phyloP scores from a whole-genome alignment of 192 early-diverging fungal genomes.

The Haplosporangium gracile region DNA sequence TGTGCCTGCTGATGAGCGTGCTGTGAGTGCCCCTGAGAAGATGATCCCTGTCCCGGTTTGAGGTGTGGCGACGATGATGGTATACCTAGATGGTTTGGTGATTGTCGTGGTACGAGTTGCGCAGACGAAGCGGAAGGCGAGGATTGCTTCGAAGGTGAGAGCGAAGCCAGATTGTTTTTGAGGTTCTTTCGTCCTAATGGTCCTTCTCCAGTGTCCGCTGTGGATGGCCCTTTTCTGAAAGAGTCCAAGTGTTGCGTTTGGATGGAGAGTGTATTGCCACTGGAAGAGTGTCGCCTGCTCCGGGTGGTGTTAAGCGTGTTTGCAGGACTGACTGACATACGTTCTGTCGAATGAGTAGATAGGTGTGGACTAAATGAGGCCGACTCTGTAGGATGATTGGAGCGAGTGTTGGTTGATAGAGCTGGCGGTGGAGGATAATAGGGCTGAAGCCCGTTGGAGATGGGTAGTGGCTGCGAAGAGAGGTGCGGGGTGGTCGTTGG shows the following conservation, averaged over 20 bases:
- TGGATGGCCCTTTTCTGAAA: conserved; percentile 24
- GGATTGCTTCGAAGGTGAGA: background rate
- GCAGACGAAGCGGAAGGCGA: conserved; percentile 18
- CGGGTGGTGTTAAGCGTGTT: background rate
- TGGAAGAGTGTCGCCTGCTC: conserved; percentile 35
- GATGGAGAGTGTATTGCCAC: conserved; percentile 11
- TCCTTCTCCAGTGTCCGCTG: conserved; percentile 24
- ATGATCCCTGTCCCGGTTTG: background rate
- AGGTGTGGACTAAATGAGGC: background rate
- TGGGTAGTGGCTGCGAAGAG: background rate
- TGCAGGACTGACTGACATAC: background rate
- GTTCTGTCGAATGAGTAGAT: background rate
- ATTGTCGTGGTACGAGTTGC: conserved; percentile 20
- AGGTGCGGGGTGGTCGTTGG: background rate
- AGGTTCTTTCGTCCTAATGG: background rate
- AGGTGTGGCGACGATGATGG: conserved; percentile 7
- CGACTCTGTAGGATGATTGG: background rate
- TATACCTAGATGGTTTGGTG: conserved; percentile 28
- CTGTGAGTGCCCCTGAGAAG: background rate
- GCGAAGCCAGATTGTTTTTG: background rate
- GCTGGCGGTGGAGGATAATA: conserved; percentile 40
- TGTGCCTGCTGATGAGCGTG: background rate
- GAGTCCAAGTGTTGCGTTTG: conserved; percentile 24
- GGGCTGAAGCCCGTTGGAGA: conserved; percentile 17
- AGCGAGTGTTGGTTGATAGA: background rate